phyloP scores from a whole-genome alignment of 2,329 filamentous ascomycete species.

The Trematosphaeria pertusa region DNA sequence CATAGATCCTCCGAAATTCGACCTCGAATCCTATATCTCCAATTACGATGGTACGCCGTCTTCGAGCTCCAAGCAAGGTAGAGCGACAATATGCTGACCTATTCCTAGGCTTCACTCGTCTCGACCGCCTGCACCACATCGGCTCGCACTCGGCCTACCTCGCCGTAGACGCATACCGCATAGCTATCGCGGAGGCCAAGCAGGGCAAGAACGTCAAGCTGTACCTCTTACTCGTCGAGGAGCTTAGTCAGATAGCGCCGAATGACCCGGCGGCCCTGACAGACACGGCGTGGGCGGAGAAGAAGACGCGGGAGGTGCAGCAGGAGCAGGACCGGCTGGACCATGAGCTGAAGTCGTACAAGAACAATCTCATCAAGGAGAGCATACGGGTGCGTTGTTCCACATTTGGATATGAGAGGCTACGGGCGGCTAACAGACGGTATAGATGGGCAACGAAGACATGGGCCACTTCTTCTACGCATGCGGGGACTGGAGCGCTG shows the following conservation, averaged over 20 bases:
- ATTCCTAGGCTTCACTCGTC: conserved; percentile 74
- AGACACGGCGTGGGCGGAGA: conserved; percentile 79
- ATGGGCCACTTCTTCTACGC: conserved; percentile 82
- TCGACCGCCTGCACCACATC: conserved; percentile 82
- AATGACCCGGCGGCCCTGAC: conserved; percentile 70
- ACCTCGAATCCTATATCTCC: conserved; percentile 86
- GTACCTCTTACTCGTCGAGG: conserved; percentile 73
- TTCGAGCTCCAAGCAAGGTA: background rate
- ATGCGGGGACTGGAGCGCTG: conserved; percentile 75
- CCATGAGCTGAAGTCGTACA: conserved; percentile 86
- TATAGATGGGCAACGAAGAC: conserved; percentile 92
- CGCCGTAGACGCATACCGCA: conserved; percentile 78
- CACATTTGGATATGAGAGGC: background rate
- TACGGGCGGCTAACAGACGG: background rate
- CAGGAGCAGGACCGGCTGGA: conserved; percentile 79
- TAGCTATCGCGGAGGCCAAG: conserved; percentile 79
- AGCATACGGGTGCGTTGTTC: conserved; percentile 76
- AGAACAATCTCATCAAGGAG: conserved; percentile 96
- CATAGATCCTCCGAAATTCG: conserved; percentile 81
- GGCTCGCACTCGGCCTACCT: conserved; percentile 79
- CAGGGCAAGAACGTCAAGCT: conserved; percentile 73
- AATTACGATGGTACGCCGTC: conserved; percentile 79
- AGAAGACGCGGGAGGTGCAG: conserved; percentile 70
- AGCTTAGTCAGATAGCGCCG: conserved; percentile 69
- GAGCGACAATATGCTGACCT: background rate